phyloP scores from a whole-genome alignment of 306 rosid species.

The Mimosa pudica region DNA sequence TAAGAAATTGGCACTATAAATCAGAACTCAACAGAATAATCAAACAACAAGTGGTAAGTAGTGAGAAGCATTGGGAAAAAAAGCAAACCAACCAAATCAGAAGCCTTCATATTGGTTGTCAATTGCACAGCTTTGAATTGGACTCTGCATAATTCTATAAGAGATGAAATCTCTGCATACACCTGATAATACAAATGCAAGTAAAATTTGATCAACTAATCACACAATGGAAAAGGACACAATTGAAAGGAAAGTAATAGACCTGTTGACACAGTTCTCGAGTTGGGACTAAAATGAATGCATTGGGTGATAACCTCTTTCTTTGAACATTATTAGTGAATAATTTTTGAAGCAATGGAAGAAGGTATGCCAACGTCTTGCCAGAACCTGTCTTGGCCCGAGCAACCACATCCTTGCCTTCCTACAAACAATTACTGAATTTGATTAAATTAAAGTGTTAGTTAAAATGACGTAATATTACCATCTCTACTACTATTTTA shows the following conservation, averaged over 20 bases:
- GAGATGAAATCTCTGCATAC: slow-evolving; percentile 60
- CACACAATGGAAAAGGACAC: background rate
- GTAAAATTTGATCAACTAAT: background rate
- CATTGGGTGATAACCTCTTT: slow-evolving; percentile 77
- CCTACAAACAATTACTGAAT: slow-evolving; percentile 40
- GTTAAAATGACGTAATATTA: no score
- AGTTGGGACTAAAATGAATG: slow-evolving; percentile 76
- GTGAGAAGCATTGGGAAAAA: background rate
- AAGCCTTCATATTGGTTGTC: slow-evolving; percentile 67
- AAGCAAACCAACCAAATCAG: slow-evolving; percentile 72
- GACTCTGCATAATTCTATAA: slow-evolving; percentile 74
- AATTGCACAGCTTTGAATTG: slow-evolving; percentile 81
- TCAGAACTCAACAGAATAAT: background rate
- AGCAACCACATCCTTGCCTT: slow-evolving; percentile 96
- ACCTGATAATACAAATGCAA: slow-evolving; percentile 49
- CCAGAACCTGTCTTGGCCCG: slow-evolving; percentile 97
- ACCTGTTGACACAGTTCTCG: slow-evolving; percentile 89
- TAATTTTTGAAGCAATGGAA: slow-evolving; percentile 89
- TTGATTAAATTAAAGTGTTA: no score
- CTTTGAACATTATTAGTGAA: slow-evolving; percentile 48
- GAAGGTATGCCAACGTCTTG: slow-evolving; percentile 87
- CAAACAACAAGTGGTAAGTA: background rate
- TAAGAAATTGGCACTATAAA: background rate
- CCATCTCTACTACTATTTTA: no score
- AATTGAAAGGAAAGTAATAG: slow-evolving; percentile 9